These are phyloP conservation scores for Aspergillus campestris DNA, from an alignment of 495 filamentous ascomycete species.

Conservation along the genomic window DNA sequence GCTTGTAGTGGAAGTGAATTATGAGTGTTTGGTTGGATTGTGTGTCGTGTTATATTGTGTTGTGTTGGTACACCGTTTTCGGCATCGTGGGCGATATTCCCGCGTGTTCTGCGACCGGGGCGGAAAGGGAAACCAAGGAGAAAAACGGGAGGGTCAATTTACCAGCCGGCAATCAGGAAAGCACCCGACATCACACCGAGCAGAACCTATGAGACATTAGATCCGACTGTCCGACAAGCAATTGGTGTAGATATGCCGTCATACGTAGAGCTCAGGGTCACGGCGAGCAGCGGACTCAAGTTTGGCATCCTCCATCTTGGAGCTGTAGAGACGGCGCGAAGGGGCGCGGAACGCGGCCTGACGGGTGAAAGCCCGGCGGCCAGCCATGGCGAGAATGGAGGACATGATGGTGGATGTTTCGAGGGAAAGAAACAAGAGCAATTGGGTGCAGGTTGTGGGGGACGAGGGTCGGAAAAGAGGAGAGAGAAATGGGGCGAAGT, in stretches of 20 bases:
- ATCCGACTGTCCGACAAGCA: not conserved
- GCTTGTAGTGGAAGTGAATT: no score
- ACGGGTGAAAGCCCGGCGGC: slow-evolving; percentile 42
- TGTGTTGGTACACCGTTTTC: not conserved
- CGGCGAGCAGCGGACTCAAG: slow-evolving; percentile 61
- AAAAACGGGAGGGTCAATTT: slow-evolving; percentile 51
- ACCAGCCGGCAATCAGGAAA: slow-evolving; percentile 79
- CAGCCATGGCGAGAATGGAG: slow-evolving; percentile 43
- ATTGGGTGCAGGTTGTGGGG: slow-evolving; percentile 9
- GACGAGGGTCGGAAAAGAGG: slow-evolving; percentile 11
- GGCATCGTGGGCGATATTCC: not conserved
- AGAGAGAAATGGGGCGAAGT: slow-evolving; percentile 23
- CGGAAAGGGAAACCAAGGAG: slow-evolving; percentile 17
- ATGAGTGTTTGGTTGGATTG: no score
- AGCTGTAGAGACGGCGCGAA: slow-evolving; percentile 34
- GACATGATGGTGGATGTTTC: slow-evolving; percentile 35
- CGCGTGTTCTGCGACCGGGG: not conserved
- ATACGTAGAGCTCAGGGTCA: slow-evolving; percentile 78
- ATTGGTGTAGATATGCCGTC: slow-evolving; percentile 16
- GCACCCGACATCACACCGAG: slow-evolving; percentile 85
- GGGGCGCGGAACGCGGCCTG: slow-evolving; percentile 35
- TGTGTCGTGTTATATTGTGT: not conserved
- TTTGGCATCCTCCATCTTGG: slow-evolving; percentile 39
- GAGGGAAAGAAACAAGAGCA: no score
- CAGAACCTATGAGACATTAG: slow-evolving; percentile 57